Evolutionary conservation across 495 filamentous ascomycete species (phyloP).

Genomic region (Annulohypoxylon nitens): DNA sequence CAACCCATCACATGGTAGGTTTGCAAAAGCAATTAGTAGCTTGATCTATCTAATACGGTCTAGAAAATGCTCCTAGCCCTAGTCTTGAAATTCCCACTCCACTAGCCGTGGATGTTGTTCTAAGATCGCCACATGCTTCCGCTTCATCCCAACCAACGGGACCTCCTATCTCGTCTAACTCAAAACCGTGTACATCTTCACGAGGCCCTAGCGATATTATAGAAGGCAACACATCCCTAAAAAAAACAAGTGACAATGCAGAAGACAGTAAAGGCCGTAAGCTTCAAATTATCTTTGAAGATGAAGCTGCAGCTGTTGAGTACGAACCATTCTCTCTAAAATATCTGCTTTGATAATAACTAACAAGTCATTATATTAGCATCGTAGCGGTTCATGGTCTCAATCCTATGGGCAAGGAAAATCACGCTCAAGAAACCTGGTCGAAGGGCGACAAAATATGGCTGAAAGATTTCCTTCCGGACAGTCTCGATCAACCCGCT

Average conservation of each 20-base stretch:
- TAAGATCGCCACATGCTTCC: no score
- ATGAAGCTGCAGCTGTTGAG: not conserved
- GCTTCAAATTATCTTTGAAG: no score
- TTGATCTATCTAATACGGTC: not conserved
- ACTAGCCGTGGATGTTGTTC: no score
- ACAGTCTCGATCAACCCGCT: not conserved
- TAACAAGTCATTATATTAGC: not conserved
- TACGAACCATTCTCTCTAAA: not conserved
- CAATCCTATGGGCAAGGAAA: not conserved
- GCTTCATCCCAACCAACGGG: no score
- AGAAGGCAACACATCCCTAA: no score
- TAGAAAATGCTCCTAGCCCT: not conserved
- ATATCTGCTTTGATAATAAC: not conserved
- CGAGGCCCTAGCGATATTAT: no score
- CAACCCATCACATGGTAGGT: not conserved
- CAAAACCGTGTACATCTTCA: no score
- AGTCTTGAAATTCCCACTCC: no score
- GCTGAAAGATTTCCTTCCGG: not conserved
- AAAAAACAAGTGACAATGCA: no score
- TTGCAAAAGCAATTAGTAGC: not conserved
- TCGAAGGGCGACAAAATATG: not conserved
- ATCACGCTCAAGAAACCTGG: not conserved
- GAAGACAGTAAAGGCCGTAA: no score
- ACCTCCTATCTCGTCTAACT: no score
- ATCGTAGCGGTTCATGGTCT: not conserved